Conservation (phyloP, 208 protist species). For the Leishmania amazonensis region DNA sequence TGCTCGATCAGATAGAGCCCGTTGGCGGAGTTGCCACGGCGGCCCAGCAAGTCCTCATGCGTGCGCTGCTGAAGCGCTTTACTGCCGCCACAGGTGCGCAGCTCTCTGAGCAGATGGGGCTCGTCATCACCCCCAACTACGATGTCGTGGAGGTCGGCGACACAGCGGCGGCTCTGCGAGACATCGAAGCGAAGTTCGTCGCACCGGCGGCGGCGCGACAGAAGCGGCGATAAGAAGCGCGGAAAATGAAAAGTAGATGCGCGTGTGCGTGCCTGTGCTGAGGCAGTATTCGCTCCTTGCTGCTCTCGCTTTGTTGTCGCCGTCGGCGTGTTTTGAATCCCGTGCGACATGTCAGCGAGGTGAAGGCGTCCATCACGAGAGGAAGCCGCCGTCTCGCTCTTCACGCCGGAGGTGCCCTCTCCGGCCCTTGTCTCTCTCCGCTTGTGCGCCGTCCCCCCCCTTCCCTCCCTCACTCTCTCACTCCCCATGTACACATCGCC, state of each 20-base stretch:
- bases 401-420: background rate
- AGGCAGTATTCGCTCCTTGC: background rate
- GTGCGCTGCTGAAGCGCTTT: slow-evolving; percentile 40
- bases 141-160: slow-evolving; percentile 43
- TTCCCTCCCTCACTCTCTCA: too few relatives aligned
- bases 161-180: slow-evolving; percentile 39
- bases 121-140: slow-evolving; percentile 53
- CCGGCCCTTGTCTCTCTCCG: background rate
- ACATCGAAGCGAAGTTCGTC: slow-evolving; percentile 15
- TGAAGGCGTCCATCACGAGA: background rate
- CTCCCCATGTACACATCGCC: too few relatives aligned
- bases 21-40: slow-evolving; percentile 45
- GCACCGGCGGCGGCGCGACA: background rate
- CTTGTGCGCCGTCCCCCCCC: too few relatives aligned
- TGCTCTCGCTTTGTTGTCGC: background rate
- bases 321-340: background rate
- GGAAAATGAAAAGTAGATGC: background rate
- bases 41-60: slow-evolving; percentile 59
- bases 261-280: background rate
- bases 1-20: slow-evolving; percentile 27
- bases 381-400: background rate
- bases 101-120: slow-evolving; percentile 48
- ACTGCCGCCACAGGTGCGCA: slow-evolving; percentile 35
- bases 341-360: background rate
- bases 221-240: background rate